Conservation (phyloP, 2,329 filamentous ascomycete species). For the Capronia americana region DNA sequence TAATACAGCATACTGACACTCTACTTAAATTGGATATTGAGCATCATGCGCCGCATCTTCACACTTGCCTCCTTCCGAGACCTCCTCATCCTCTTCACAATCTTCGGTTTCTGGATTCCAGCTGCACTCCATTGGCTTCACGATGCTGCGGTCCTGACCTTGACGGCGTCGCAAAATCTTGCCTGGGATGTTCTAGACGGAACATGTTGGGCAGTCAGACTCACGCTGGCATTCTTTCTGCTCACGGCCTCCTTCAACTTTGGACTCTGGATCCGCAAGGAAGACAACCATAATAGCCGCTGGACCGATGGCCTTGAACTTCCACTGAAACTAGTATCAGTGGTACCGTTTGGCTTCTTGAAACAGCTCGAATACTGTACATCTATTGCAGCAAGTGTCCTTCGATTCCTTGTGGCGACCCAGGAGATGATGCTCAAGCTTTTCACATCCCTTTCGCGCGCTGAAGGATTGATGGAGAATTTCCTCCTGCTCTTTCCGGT, state of each 20-base stretch:
- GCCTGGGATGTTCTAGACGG: background rate
- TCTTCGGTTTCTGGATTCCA: background rate
- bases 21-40: background rate
- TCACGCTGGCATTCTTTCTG: background rate
- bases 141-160: background rate
- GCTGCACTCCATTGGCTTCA: background rate
- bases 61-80: slow-evolving; percentile 1
- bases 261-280: background rate
- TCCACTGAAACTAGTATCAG: background rate
- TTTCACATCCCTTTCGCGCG: background rate
- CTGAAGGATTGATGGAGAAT: background rate
- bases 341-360: too few species aligned
- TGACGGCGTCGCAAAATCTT: background rate
- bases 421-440: background rate
- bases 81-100: slow-evolving; percentile 10
- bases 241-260: background rate
- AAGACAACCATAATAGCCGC: background rate
- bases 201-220: background rate
- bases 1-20: background rate
- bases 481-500: background rate
- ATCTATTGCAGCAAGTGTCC: background rate
- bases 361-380: background rate
- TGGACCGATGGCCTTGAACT: background rate
- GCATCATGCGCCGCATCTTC: background rate
- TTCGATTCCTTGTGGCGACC: background rate